Conservation (phyloP, 2,329 filamentous ascomycete genomes). For the Botryosphaeria dothidea region DNA sequence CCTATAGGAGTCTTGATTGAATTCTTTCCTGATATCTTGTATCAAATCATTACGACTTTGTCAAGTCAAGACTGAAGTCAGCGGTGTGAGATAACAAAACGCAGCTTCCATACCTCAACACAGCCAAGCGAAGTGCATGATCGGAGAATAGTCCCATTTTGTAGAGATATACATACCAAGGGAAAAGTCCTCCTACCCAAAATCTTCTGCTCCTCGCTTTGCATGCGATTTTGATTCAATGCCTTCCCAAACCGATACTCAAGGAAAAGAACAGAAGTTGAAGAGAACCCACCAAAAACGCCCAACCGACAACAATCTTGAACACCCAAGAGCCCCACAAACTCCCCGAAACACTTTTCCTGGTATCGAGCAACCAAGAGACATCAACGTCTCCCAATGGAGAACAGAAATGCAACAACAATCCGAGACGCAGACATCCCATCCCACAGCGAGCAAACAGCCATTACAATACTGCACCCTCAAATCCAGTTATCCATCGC, state of each 20-base stretch:
- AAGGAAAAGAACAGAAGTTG: not conserved
- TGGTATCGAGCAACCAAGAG: slow-evolving; percentile 1
- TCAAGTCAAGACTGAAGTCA: too few species aligned
- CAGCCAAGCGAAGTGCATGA: too few species aligned
- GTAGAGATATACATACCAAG: not conserved
- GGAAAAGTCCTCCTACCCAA: not conserved
- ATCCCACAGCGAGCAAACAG: not conserved
- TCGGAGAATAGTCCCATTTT: not conserved
- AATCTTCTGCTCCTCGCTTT: not conserved
- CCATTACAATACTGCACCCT: not conserved
- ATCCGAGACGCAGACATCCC: too few species aligned
- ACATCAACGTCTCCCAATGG: not conserved
- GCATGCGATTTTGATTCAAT: not conserved
- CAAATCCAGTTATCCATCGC: slow-evolving; percentile 14
- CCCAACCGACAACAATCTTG: not conserved
- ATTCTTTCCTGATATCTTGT: too few species aligned
- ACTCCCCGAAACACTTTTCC: not conserved
- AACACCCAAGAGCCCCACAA: not conserved
- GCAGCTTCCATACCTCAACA: too few species aligned
- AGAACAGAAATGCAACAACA: too few species aligned
- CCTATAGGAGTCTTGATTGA: too few species aligned
- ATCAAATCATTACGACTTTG: too few species aligned
- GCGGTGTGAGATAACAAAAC: too few species aligned
- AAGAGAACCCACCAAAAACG: not conserved
- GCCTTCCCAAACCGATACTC: not conserved